These are phyloP conservation scores for Salinomyces thailandicus DNA, from an alignment of 2,329 filamentous ascomycete genomes.

Conservation along the genomic window DNA sequence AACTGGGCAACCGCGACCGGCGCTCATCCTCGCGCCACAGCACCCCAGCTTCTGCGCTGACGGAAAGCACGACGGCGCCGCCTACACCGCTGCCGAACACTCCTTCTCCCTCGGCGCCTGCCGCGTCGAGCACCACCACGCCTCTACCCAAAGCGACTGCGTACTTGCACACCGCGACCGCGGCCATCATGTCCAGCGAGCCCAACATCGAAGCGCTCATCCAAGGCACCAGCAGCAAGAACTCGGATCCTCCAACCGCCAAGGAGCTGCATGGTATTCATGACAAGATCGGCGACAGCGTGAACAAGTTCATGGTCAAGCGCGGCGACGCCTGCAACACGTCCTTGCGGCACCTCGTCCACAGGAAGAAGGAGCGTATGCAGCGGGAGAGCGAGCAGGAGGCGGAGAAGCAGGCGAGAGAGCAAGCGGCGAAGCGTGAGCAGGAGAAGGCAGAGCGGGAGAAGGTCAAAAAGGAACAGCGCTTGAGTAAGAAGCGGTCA, in stretches of 20 bases:
- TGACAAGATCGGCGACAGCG: constrained; percentile 52
- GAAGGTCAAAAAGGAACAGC: constrained; percentile 20
- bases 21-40: constrained; percentile 68
- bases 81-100: constrained; percentile 49
- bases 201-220: constrained; percentile 60
- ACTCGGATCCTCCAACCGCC: constrained; percentile 41
- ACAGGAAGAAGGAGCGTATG: constrained; percentile 51
- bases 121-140: constrained; percentile 28
- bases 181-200: constrained; percentile 42
- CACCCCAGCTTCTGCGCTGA: constrained; percentile 50
- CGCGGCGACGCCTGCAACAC: constrained; percentile 59
- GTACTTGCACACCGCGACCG: constrained; percentile 51
- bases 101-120: constrained; percentile 41
- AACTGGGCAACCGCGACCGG: constrained; percentile 46
- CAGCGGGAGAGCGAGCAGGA: constrained; percentile 45
- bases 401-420: constrained; percentile 39
- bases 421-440: constrained; percentile 29
- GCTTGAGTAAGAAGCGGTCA: constrained; percentile 16
- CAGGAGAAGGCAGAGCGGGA: constrained; percentile 12
- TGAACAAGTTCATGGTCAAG: constrained; percentile 33
- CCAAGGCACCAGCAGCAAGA: constrained; percentile 41
- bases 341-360: constrained; percentile 60
- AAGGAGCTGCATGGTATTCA: constrained; percentile 53
- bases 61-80: constrained; percentile 35
- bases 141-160: constrained; percentile 40